Evolutionary conservation across 371 early-diverging fungal species (phyloP), one percentile per base, ranked within the genome.

Genomic region (Apophysomyces elegans): DNA sequence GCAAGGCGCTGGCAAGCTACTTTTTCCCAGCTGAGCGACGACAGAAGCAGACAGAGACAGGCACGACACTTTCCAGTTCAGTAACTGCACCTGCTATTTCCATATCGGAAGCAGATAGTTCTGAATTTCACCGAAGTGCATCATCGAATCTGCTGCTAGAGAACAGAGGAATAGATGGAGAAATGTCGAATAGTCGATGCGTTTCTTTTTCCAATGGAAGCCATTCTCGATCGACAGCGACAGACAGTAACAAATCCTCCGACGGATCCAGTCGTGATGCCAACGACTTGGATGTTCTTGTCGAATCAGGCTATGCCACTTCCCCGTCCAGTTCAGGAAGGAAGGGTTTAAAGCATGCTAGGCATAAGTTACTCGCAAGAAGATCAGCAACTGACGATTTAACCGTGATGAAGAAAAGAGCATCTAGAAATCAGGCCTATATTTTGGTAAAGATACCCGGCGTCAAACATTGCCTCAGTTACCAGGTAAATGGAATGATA

Each of bases 381-480:
- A 38, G 58, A 18, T 64, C 58, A n/a, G 39, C 36, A 11, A 56
- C 75, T 6, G 79, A 83, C 64, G 85, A 85, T 37, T 37, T 83
- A 1, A 70, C 76, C 9, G 68, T 80, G 3, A 92, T 93, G 93
- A 90, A 89, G 65, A 74, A 72, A 9, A 74, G 93, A 14, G 91
- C 92, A 8, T 81, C 88, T 1, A 74, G 83, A 38, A 91, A 89
- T 62, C 74, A 80, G n/a, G 85, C 87, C 7, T 93, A 91, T 69
- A 87, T 93, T n/a, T 84, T 88, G 66, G 85, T 91, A 61, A 88
- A 91, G 60, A 84, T 93, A 21, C 90, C 91, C 1, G 86, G 86
- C 4, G 83, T 85, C 1, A 79, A 79, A 37, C 89, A 88, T 63
- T 89, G 91, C 62, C 60, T 93, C 43, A 89, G 86, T 62, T 89